Percentiles rank a stretch among this genome's conserved stretches.
phyloP scores from a whole-genome alignment of 2,329 filamentous ascomycete genomes.

The Lomentospora prolificans region DNA sequence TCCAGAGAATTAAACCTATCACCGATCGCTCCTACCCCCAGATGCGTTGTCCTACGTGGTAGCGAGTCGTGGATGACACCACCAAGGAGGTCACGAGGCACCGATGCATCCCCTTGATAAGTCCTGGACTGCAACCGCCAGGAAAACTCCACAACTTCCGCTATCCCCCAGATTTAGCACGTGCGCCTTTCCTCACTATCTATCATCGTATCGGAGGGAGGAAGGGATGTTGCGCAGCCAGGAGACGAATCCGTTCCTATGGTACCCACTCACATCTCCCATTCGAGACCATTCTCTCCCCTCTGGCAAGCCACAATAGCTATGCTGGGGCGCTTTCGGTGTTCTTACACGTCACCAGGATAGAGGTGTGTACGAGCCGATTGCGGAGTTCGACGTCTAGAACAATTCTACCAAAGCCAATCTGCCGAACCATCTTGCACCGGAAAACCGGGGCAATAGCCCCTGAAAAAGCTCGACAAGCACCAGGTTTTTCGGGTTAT shows the following conservation, averaged over 20 bases:
- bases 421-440: background rate
- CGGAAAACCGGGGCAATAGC: background rate
- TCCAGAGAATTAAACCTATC: too few relatives aligned
- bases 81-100: background rate
- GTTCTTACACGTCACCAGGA: background rate
- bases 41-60: background rate
- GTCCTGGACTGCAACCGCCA: background rate
- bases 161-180: background rate
- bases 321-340: too few relatives aligned
- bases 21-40: background rate
- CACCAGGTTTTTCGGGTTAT: background rate
- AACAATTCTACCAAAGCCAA: background rate
- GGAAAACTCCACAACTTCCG: background rate
- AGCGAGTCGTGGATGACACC: background rate
- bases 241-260: background rate
- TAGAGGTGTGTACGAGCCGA: background rate
- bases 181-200: background rate
- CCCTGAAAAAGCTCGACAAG: background rate
- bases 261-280: too few relatives aligned
- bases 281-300: too few relatives aligned
- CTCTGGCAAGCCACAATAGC: too few relatives aligned
- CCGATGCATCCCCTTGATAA: background rate
- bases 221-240: background rate
- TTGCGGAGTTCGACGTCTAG: background rate
- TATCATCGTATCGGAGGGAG: background rate